A percentile compares a stretch with the other conserved stretches of the same genome.
Conservation (phyloP, 2,329 filamentous ascomycete species). For the Sporothrix inflata region DNA sequence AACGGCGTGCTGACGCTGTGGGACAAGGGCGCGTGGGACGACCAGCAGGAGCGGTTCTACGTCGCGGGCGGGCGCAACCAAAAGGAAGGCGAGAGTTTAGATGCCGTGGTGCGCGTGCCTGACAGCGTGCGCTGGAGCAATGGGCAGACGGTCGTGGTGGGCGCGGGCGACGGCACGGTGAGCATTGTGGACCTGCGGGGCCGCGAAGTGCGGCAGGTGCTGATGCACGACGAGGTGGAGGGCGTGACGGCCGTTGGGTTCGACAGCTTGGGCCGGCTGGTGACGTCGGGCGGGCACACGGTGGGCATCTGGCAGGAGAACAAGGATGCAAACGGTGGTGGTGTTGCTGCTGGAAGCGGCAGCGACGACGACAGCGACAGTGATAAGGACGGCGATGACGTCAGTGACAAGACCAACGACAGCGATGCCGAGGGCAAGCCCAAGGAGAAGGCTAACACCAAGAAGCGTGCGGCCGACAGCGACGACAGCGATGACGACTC, state of each 20-base stretch:
- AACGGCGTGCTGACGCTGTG: constrained; percentile 87
- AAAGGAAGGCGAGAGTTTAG: constrained; percentile 73
- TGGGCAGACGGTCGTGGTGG: constrained; percentile 76
- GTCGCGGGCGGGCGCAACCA: constrained; percentile 61
- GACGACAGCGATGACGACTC: constrained; percentile 41
- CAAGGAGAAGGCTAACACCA: constrained; percentile 41
- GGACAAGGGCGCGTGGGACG: constrained; percentile 94
- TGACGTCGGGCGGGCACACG: constrained; percentile 82
- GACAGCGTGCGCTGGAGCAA: constrained; percentile 64
- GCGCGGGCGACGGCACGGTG: constrained; percentile 78
- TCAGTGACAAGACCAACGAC: constrained; percentile 51
- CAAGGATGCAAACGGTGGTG: constrained; percentile 43
- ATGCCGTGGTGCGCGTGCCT: constrained; percentile 74
- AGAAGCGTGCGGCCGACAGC: constrained; percentile 47
- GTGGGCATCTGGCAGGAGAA: constrained; percentile 89
- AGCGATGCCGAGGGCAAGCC: constrained; percentile 51
- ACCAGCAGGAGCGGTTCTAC: constrained; percentile 86
- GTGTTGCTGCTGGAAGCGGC: neutral
- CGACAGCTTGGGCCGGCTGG: constrained; percentile 82
- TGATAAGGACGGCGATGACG: constrained; percentile 41
- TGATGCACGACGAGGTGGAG: constrained; percentile 84
- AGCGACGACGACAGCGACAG: constrained; percentile 38
- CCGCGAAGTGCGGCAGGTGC: constrained; percentile 70
- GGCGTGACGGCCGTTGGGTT: constrained; percentile 81
- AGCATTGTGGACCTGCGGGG: constrained; percentile 74